Evolutionary conservation across 192 early-diverging fungal genomes (phyloP).

Genomic region (Coemansia sp.): DNA sequence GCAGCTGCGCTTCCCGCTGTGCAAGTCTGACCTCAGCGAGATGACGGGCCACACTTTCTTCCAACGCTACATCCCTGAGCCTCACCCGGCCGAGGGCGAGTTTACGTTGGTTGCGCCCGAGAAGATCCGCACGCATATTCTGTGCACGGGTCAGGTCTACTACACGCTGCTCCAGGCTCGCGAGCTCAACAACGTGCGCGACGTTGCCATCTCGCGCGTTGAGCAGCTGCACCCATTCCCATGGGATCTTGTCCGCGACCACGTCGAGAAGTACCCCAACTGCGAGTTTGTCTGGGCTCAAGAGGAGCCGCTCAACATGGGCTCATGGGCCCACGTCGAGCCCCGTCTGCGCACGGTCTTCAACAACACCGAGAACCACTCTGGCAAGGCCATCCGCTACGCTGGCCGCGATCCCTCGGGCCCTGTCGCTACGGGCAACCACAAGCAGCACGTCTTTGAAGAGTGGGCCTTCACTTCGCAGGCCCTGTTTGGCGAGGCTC

Average conservation of each 20-base stretch:
- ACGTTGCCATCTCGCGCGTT: slow-evolving; percentile 89
- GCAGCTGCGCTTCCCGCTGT: slow-evolving; percentile 91
- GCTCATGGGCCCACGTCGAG: slow-evolving; percentile 85
- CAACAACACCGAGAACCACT: slow-evolving; percentile 70
- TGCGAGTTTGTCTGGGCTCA: slow-evolving; percentile 92
- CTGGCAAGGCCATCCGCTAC: slow-evolving; percentile 63
- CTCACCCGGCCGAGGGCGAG: slow-evolving; percentile 68
- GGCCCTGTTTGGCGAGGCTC: slow-evolving; percentile 70
- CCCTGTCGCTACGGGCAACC: slow-evolving; percentile 89
- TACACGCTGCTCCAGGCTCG: slow-evolving; percentile 87
- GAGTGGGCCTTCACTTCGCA: slow-evolving; percentile 71
- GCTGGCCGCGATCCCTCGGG: slow-evolving; percentile 90
- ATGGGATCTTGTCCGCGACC: slow-evolving; percentile 83
- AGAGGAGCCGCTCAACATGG: slow-evolving; percentile 95
- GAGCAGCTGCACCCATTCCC: slow-evolving; percentile 97
- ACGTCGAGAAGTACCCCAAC: slow-evolving; percentile 88
- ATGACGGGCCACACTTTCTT: slow-evolving; percentile 81
- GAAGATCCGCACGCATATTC: slow-evolving; percentile 86
- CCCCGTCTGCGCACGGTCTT: slow-evolving; percentile 84
- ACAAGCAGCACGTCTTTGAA: slow-evolving; percentile 90
- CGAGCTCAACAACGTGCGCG: slow-evolving; percentile 83
- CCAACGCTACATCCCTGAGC: slow-evolving; percentile 91
- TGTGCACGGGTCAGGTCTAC: slow-evolving; percentile 98
- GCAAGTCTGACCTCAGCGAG: slow-evolving; percentile 80
- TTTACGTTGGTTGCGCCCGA: slow-evolving; percentile 75